Conservation (phyloP, 2,329 filamentous ascomycete species). For the Monascus ruber region DNA sequence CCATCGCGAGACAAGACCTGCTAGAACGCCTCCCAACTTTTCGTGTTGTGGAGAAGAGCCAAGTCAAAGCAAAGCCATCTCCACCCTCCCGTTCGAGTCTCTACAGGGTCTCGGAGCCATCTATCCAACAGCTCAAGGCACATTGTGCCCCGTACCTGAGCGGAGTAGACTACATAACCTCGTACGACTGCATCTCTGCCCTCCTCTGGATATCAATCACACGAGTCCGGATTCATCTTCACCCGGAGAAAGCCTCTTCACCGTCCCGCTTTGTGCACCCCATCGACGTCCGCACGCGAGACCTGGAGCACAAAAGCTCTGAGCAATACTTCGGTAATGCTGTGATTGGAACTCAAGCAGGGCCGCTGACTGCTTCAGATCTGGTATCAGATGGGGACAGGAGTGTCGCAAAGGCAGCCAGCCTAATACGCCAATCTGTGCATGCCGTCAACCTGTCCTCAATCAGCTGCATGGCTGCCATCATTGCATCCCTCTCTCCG, state of each 20-base stretch:
- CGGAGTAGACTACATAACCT: conserved; percentile 11
- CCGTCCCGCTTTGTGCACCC: conserved; percentile 9
- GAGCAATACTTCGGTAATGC: conserved; percentile 13
- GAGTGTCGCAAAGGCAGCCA: conserved; percentile 8
- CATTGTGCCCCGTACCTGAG: conserved; percentile 4
- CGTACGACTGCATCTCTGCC: conserved; percentile 15
- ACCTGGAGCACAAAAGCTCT: conserved; percentile 9
- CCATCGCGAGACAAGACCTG: conserved; percentile 3
- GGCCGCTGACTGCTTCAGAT: conserved; percentile 4
- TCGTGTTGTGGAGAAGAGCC: conserved; percentile 6
- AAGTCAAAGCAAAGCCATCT: conserved; percentile 3
- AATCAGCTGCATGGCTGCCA: conserved; percentile 5
- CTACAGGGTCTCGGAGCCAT: conserved; percentile 7
- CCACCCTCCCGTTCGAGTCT: conserved; percentile 5
- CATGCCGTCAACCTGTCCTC: conserved; percentile 4
- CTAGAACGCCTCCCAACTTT: conserved; percentile 7
- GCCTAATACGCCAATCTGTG: conserved; percentile 11
- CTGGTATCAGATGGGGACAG: conserved; percentile 5
- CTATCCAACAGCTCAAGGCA: conserved; percentile 8
- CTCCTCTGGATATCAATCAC: conserved; percentile 14
- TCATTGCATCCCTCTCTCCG: conserved; percentile 7
- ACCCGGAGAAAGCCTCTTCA: conserved; percentile 5
- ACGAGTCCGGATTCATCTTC: conserved; percentile 8
- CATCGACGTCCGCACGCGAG: conserved; percentile 11
- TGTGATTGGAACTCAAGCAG: conserved; percentile 7